These are phyloP conservation scores for Leucocoprinus leucothites DNA, from an alignment of 768 basidiomycete genomes.

Conservation along the genomic window DNA sequence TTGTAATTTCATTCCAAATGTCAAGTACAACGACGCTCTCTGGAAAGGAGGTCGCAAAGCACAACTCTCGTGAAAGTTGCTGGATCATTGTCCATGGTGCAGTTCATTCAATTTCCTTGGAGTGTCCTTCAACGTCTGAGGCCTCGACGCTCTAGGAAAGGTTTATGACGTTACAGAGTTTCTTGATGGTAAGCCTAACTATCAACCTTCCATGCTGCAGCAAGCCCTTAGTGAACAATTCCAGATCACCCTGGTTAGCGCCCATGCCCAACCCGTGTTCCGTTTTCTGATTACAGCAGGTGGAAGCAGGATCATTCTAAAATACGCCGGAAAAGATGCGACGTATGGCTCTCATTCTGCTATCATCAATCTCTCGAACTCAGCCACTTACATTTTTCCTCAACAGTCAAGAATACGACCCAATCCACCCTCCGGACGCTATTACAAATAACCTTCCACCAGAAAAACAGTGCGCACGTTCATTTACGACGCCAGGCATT, in stretches of 20 bases:
- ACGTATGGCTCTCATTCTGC: slow-evolving; percentile 52
- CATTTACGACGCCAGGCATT: background rate
- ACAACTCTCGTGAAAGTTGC: slow-evolving; percentile 31
- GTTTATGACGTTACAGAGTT: slow-evolving; percentile 82
- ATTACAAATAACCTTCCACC: slow-evolving; percentile 73
- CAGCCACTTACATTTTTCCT: background rate
- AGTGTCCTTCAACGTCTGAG: background rate
- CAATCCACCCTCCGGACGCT: slow-evolving; percentile 84
- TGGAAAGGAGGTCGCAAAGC: slow-evolving; percentile 27
- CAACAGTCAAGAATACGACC: slow-evolving; percentile 72
- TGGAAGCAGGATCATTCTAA: slow-evolving; percentile 80
- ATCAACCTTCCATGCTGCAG: background rate
- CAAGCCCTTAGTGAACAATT: background rate
- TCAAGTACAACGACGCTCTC: slow-evolving; percentile 13
- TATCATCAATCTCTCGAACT: background rate
- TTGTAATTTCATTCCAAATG: too few relatives aligned
- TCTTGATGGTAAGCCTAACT: slow-evolving; percentile 50
- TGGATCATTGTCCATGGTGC: slow-evolving; percentile 79
- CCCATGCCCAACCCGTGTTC: background rate
- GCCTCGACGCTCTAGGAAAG: slow-evolving; percentile 40
- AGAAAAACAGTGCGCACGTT: slow-evolving; percentile 72
- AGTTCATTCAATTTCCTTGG: slow-evolving; percentile 7
- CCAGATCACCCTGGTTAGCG: slow-evolving; percentile 62
- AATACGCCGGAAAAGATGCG: slow-evolving; percentile 88
- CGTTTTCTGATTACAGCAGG: slow-evolving; percentile 35